Conservation (phyloP, 2,329 filamentous ascomycete species). For the Ramularia collo-cygni region DNA sequence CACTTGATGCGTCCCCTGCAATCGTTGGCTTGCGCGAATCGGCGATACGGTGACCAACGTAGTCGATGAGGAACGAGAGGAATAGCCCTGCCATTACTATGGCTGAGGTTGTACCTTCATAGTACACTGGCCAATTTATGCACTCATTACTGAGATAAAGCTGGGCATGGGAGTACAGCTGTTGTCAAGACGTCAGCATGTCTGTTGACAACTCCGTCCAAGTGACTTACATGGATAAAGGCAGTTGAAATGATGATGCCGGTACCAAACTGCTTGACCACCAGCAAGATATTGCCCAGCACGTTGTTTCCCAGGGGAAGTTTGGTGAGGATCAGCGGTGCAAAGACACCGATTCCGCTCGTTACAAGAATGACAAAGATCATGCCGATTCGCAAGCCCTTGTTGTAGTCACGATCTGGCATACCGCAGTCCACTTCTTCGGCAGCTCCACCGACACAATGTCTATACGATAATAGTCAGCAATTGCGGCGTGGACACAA, state of each 20-base stretch:
- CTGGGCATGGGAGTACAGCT: constrained; percentile 66
- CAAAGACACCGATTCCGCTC: constrained; percentile 61
- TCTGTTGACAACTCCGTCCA: neutral
- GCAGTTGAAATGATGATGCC: constrained; percentile 67
- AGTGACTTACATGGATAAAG: constrained; percentile 54
- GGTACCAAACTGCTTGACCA: constrained; percentile 66
- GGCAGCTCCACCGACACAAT: constrained; percentile 48
- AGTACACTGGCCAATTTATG: constrained; percentile 53
- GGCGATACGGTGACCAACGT: constrained; percentile 35
- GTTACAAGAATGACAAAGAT: constrained; percentile 66
- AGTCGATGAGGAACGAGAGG: constrained; percentile 66
- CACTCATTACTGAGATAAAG: constrained; percentile 69
- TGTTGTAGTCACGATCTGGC: constrained; percentile 54
- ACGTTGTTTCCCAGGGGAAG: constrained; percentile 46
- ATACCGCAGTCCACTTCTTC: constrained; percentile 40
- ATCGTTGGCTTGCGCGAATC: constrained; percentile 2
- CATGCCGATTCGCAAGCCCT: constrained; percentile 61
- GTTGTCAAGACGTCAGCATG: constrained; percentile 2
- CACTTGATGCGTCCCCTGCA: constrained; percentile 16
- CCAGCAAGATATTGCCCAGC: constrained; percentile 47
- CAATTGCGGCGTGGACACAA: constrained; percentile 1
- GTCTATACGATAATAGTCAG: constrained; percentile 36
- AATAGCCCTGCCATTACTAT: constrained; percentile 70
- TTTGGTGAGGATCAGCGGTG: constrained; percentile 56
- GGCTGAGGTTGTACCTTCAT: constrained; percentile 62